Percentiles rank a stretch among this genome's conserved stretches.
Evolutionary conservation across 495 filamentous ascomycete species (phyloP).

Genomic region (Tuber brumale): DNA sequence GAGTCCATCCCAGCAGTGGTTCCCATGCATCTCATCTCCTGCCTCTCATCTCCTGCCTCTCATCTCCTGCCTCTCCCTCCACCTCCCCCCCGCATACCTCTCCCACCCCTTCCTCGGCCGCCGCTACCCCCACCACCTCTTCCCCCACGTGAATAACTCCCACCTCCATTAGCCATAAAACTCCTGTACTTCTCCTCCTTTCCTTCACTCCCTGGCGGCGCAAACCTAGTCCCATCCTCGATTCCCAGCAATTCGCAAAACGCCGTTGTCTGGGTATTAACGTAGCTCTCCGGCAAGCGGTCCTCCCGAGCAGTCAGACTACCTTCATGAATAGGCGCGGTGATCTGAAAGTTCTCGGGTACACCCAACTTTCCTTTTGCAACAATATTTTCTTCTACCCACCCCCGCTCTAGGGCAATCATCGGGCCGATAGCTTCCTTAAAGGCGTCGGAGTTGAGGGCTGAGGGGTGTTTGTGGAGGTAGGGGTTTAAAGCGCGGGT

Average conservation of each 20-base stretch:
- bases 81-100: slow-evolving; percentile 43
- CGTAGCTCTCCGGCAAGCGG: slow-evolving; percentile 64
- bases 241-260: slow-evolving; percentile 77
- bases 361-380: slow-evolving; percentile 54
- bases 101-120: slow-evolving; percentile 42
- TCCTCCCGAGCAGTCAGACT: slow-evolving; percentile 41
- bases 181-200: slow-evolving; percentile 32
- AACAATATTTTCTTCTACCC: slow-evolving; percentile 71
- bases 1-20: slow-evolving; percentile 1
- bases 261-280: slow-evolving; percentile 66
- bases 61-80: slow-evolving; percentile 30
- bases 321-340: slow-evolving; percentile 62
- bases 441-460: slow-evolving; percentile 9
- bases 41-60: slow-evolving; percentile 36
- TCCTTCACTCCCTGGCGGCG: slow-evolving; percentile 34
- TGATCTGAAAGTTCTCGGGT: slow-evolving; percentile 68
- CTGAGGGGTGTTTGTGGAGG: slow-evolving; percentile 23
- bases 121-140: slow-evolving; percentile 44
- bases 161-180: slow-evolving; percentile 38
- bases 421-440: slow-evolving; percentile 6
- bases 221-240: slow-evolving; percentile 60
- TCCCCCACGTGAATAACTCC: slow-evolving; percentile 38
- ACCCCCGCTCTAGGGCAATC: slow-evolving; percentile 52
- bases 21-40: slow-evolving; percentile 37
- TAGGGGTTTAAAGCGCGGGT: slow-evolving; percentile 66